Base-by-base conservation (phyloP, 805 yeast genomes). In the Zygotorulaspora florentina region DNA sequence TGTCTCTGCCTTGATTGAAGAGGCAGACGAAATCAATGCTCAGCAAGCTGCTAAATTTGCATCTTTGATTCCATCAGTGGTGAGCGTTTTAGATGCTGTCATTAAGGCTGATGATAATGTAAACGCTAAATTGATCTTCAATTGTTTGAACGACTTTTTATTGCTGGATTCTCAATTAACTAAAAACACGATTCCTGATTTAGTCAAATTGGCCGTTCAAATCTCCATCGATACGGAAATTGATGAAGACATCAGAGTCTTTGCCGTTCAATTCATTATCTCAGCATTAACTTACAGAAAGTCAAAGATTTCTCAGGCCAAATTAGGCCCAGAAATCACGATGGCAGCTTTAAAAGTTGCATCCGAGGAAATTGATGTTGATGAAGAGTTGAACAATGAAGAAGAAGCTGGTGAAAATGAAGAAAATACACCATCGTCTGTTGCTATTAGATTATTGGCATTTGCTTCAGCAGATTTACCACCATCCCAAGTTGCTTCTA, bases 351-450 rank as follows among this genome's bases (percentile, higher is more conserved):
- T 87, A 48, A 75, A 78, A 56, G 81, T 91, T 52, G 84, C 93
- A 18, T 76, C 89, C 52, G 96, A 87, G 68, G 95, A 85, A 57
- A 80, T 83, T 45, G 93, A 85, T 54, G 84, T 80, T 37, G 86
- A 80, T 43, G 83, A 77, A 29, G 91, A 85, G 63, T 74, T 85
- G 53, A 80, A 80, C 52, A 82, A 79, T 49, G 91, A 85, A 59
- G 90, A 85, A 52, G 96, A 87, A 62, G 95, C 89, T 58, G 91
- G 87, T 56, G 96, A 89, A 67, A 89, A 87, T 62, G 96, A 89
- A 70, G 98, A 91, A 68, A 85, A 81, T 59, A 77, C 82, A 45
- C 95, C 96, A 46, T 68, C 81, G 36, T 67, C 84, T 41, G 75
- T 88, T 54, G 96, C 95, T 12, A 75, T 89, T 57, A 80, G 96